Percentiles rank a stretch among this genome's conserved stretches.
These are phyloP conservation scores for Rubia occidens DNA, from an alignment of 305 asterid genomes.

Conservation along the genomic window DNA sequence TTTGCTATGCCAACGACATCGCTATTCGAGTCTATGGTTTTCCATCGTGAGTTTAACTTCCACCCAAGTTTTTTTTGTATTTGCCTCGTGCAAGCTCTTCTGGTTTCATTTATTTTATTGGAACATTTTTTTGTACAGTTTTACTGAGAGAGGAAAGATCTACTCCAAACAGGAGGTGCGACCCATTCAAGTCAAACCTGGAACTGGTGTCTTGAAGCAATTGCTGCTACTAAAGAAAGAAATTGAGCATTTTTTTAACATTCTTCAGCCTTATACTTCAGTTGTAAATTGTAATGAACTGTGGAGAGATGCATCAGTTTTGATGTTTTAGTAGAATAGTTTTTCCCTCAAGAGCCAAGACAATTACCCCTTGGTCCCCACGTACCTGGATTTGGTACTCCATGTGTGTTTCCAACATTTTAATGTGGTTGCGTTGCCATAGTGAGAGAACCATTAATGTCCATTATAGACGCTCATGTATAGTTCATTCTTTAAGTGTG, in stretches of 20 bases:
- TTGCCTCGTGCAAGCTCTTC: not conserved
- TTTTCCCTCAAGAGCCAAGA: conserved; percentile 1
- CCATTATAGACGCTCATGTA: not conserved
- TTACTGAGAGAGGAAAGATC: conserved; percentile 77
- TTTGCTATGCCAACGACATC: too few relatives aligned
- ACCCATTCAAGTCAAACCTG: conserved; percentile 64
- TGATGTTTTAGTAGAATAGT: not conserved
- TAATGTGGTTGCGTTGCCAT: not conserved
- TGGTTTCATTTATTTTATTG: conserved; percentile 3
- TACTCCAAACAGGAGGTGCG: conserved; percentile 67
- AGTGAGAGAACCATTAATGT: not conserved
- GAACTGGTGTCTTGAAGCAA: conserved; percentile 59
- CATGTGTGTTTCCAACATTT: not conserved
- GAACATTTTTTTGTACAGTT: conserved; percentile 27
- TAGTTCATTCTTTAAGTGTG: not conserved
- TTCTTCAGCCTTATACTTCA: conserved; percentile 4
- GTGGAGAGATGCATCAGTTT: conserved; percentile 12
- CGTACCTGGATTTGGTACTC: not conserved
- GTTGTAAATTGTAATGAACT: not conserved
- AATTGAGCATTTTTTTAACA: conserved; percentile 10
- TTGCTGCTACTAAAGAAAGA: conserved; percentile 22
- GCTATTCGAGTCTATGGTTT: too few relatives aligned
- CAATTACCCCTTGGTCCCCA: not conserved
- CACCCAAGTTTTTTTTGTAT: conserved; percentile 13
- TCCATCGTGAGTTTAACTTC: too few relatives aligned